Percentiles rank a stretch among this genome's conserved stretches.
phyloP scores from a whole-genome alignment of 2,329 filamentous ascomycete genomes.

The Neocatenulostroma microsporum region DNA sequence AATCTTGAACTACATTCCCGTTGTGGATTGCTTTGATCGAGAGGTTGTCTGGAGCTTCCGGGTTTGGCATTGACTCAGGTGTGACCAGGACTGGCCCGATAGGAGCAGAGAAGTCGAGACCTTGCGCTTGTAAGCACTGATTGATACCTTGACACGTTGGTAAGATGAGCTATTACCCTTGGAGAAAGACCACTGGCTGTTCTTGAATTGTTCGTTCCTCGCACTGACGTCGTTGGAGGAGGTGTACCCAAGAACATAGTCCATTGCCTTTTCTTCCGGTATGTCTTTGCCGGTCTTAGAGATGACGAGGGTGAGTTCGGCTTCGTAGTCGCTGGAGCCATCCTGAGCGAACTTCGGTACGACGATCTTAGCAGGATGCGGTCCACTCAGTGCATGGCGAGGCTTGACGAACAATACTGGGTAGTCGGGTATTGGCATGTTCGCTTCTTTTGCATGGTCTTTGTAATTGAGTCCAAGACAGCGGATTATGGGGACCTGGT shows the following conservation, averaged over 20 bases:
- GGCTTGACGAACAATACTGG: slow-evolving; percentile 1
- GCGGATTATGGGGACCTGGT: too few relatives aligned
- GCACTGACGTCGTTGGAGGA: slow-evolving; percentile 1
- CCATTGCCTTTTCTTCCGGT: neutral
- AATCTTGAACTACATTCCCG: neutral
- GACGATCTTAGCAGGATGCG: neutral
- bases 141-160: too few relatives aligned
- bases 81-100: neutral
- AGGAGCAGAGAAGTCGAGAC: neutral
- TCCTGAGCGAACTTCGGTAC: neutral
- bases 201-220: neutral
- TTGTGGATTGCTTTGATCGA: slow-evolving; percentile 1
- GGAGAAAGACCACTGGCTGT: neutral
- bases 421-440: too few relatives aligned
- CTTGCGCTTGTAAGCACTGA: too few relatives aligned
- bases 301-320: neutral
- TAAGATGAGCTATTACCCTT: neutral
- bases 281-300: neutral
- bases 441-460: slow-evolving; percentile 1
- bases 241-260: slow-evolving; percentile 1
- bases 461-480: slow-evolving; percentile 1
- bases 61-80: too few relatives aligned
- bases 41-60: neutral
- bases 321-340: neutral
- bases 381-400: neutral